Evolutionary conservation across 345 rosid species (phyloP).

Genomic region (Trapa incisa): DNA sequence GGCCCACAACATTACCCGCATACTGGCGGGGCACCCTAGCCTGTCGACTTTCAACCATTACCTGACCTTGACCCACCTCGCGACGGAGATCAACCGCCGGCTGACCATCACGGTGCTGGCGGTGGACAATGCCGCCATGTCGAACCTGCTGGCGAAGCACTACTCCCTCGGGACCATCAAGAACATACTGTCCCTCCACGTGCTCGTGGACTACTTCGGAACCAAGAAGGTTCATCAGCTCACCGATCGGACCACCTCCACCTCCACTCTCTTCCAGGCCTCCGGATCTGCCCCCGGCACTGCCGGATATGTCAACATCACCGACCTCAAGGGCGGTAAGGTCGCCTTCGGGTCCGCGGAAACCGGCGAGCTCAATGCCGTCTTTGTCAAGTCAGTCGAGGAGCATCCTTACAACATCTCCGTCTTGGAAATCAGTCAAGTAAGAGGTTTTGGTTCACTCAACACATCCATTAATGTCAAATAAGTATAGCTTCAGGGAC

Average conservation of each 20-base stretch:
- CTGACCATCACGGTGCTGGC: slow-evolving; percentile 79
- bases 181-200: slow-evolving; percentile 80
- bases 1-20: slow-evolving; percentile 73
- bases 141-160: slow-evolving; percentile 44
- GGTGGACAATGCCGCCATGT: slow-evolving; percentile 79
- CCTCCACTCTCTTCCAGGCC: slow-evolving; percentile 84
- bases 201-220: slow-evolving; percentile 83
- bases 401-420: slow-evolving; percentile 80
- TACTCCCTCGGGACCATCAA: slow-evolving; percentile 54
- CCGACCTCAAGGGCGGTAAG: slow-evolving; percentile 72
- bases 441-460: slow-evolving; percentile 4
- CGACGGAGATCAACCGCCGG: slow-evolving; percentile 70
- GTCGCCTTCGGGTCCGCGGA: slow-evolving; percentile 68
- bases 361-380: slow-evolving; percentile 37
- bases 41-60: slow-evolving; percentile 95
- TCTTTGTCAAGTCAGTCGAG: slow-evolving; percentile 54
- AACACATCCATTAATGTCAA: too few species aligned
- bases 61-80: slow-evolving; percentile 75
- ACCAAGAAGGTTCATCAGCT: slow-evolving; percentile 87
- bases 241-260: slow-evolving; percentile 46
- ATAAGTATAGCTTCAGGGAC: too few species aligned
- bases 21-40: slow-evolving; percentile 60
- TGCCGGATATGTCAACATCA: slow-evolving; percentile 69
- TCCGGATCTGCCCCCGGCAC: slow-evolving; percentile 81
- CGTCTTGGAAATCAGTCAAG: slow-evolving; percentile 59